Conservation (phyloP, 2,329 filamentous ascomycete species). For the Colletotrichum acutatum region DNA sequence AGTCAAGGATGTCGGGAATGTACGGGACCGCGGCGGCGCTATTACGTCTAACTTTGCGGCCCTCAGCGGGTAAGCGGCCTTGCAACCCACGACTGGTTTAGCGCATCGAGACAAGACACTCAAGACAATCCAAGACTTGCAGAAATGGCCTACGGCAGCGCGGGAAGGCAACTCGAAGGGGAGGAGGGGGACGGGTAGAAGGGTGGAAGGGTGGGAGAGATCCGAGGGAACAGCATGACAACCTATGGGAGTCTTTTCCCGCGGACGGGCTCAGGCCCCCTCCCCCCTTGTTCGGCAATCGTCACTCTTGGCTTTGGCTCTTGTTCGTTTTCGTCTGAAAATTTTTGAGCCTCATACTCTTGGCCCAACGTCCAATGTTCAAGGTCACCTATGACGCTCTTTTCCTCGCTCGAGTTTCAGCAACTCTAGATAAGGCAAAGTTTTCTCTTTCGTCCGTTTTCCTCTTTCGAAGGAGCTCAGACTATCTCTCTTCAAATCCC, state of each 20-base stretch:
- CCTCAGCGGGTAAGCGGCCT: constrained; percentile 13
- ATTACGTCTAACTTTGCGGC: constrained; percentile 28
- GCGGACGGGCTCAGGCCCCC: constrained; percentile 8
- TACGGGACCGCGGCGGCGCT: constrained; percentile 19
- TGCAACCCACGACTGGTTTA: constrained; percentile 12
- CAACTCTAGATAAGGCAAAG: background rate
- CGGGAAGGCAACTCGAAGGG: background rate
- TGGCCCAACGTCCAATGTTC: constrained; percentile 28
- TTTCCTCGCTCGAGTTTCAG: background rate
- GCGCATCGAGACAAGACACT: constrained; percentile 2
- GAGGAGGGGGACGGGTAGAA: background rate
- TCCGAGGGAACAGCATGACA: background rate
- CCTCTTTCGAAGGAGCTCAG: background rate
- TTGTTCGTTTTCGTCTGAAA: background rate
- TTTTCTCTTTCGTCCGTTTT: background rate
- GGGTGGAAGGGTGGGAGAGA: background rate
- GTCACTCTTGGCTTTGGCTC: constrained; percentile 17
- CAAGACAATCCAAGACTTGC: background rate
- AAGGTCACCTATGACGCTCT: background rate
- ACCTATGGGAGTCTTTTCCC: constrained; percentile 11
- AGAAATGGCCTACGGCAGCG: background rate
- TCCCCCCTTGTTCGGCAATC: constrained; percentile 31
- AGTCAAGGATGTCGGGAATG: constrained; percentile 29
- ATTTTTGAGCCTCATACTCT: constrained; percentile 29
- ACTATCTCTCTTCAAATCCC: background rate